Conservation (phyloP, 805 yeast species). For the Geotrichum ghanense region DNA sequence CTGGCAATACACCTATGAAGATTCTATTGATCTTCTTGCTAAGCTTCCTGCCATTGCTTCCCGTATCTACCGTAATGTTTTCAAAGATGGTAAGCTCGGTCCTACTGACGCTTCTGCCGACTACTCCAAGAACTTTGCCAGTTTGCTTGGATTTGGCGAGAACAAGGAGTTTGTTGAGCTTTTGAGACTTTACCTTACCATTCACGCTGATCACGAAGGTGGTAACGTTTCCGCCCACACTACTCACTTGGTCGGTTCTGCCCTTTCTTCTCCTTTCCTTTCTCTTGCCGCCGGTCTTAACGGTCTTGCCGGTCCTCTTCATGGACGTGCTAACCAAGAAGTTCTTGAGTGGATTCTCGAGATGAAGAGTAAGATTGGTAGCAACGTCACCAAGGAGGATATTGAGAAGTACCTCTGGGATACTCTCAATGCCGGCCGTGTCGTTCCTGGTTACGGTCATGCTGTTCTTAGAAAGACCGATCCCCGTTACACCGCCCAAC, state of each 20-base stretch:
- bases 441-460: conserved; percentile 83
- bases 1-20: conserved; percentile 79
- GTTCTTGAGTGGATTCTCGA: conserved; percentile 71
- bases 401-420: conserved; percentile 72
- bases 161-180: conserved; percentile 65
- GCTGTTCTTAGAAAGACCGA: conserved; percentile 83
- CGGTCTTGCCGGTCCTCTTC: conserved; percentile 82
- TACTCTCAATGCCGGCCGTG: conserved; percentile 70
- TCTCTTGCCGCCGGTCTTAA: conserved; percentile 73
- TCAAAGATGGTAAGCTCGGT: conserved; percentile 61
- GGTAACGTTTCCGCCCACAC: conserved; percentile 84
- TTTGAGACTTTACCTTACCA: conserved; percentile 69
- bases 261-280: conserved; percentile 66
- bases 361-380: conserved; percentile 50
- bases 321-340: conserved; percentile 83
- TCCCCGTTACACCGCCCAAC: conserved; percentile 79
- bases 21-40: conserved; percentile 67
- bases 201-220: conserved; percentile 86
- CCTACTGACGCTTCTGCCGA: conserved; percentile 32
- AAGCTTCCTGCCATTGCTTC: conserved; percentile 75
- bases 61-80: conserved; percentile 72
- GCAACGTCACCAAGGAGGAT: conserved; percentile 60
- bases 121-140: conserved; percentile 57
- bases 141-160: conserved; percentile 46
- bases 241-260: conserved; percentile 77